These are phyloP conservation scores for Bifiguratus adelaidae DNA, from an alignment of 192 early-diverging fungal genomes.

Conservation along the genomic window DNA sequence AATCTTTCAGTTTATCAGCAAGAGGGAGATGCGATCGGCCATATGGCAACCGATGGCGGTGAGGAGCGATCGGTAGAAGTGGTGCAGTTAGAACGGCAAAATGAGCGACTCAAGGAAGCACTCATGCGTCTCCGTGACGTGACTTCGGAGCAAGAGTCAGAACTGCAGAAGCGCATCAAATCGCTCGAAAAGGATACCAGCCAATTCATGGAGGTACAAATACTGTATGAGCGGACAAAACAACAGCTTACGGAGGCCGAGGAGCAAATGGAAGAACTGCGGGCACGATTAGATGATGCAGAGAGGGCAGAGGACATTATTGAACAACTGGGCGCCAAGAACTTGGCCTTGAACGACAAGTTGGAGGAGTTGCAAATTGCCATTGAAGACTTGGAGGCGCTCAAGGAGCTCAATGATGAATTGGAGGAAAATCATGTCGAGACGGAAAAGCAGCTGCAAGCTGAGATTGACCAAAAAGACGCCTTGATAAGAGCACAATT, in stretches of 20 bases:
- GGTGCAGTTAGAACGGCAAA: slow-evolving; percentile 67
- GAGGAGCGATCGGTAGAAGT: slow-evolving; percentile 40
- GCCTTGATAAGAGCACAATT: slow-evolving; percentile 49
- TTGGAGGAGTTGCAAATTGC: slow-evolving; percentile 66
- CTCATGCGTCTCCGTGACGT: slow-evolving; percentile 75
- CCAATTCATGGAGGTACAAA: slow-evolving; percentile 5
- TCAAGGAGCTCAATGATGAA: slow-evolving; percentile 86
- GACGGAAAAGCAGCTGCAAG: slow-evolving; percentile 74
- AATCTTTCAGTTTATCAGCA: slow-evolving; percentile 58
- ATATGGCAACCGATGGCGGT: slow-evolving; percentile 13
- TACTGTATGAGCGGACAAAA: slow-evolving; percentile 38
- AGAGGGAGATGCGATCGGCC: slow-evolving; percentile 30
- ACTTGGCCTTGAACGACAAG: slow-evolving; percentile 66
- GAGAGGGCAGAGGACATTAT: slow-evolving; percentile 78
- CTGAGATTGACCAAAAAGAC: slow-evolving; percentile 76
- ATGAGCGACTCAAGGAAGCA: slow-evolving; percentile 82
- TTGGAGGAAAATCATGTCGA: slow-evolving; percentile 88
- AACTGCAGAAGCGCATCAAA: slow-evolving; percentile 48
- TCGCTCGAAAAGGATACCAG: slow-evolving; percentile 57
- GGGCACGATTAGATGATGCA: slow-evolving; percentile 70
- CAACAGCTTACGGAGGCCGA: slow-evolving; percentile 55
- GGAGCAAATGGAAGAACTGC: slow-evolving; percentile 70
- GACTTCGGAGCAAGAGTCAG: slow-evolving; percentile 57
- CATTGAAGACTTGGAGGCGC: slow-evolving; percentile 81
- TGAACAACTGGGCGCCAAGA: slow-evolving; percentile 73